A percentile compares a stretch with the other conserved stretches of the same genome.
These are phyloP conservation scores for Malassezia obtusa DNA, from an alignment of 1,284 basidiomycete species.

Conservation along the genomic window DNA sequence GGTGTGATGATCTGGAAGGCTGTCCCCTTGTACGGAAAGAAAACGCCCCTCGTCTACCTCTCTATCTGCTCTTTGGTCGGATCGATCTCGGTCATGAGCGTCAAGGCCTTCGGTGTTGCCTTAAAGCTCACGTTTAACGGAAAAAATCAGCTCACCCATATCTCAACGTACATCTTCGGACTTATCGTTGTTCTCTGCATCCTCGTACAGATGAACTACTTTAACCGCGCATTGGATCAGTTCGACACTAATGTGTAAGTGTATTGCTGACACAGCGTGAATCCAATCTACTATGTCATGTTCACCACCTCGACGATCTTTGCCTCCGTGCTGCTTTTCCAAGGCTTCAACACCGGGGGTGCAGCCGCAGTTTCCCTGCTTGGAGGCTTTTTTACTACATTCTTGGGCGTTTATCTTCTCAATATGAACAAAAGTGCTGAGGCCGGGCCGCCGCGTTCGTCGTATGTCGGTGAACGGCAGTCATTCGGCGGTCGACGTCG, in stretches of 20 bases:
- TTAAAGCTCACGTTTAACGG: conserved; percentile 88
- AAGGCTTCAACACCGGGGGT: conserved; percentile 85
- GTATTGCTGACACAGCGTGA: conserved; percentile 58
- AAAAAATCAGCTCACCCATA: conserved; percentile 89
- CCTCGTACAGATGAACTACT: conserved; percentile 94
- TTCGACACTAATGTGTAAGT: conserved; percentile 95
- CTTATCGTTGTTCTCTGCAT: conserved; percentile 77
- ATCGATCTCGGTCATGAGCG: conserved; percentile 74
- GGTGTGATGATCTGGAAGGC: conserved; percentile 73
- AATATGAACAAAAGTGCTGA: conserved; percentile 43
- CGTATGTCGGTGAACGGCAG: background rate
- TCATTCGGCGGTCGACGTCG: background rate
- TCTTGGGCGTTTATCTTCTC: conserved; percentile 45
- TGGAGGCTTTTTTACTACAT: conserved; percentile 46
- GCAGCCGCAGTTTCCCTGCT: conserved; percentile 53
- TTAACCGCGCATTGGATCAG: conserved; percentile 94
- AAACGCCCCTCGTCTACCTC: conserved; percentile 82
- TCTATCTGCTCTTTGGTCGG: conserved; percentile 86
- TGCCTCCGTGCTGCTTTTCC: conserved; percentile 89
- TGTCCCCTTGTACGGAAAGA: conserved; percentile 75
- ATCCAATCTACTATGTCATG: conserved; percentile 96
- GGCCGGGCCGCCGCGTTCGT: conserved; percentile 30
- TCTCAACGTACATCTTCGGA: conserved; percentile 88
- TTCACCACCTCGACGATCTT: conserved; percentile 94
- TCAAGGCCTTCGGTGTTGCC: conserved; percentile 92